Conservation (phyloP, 441 rosid genomes). For the Gossypium schwendimanii region DNA sequence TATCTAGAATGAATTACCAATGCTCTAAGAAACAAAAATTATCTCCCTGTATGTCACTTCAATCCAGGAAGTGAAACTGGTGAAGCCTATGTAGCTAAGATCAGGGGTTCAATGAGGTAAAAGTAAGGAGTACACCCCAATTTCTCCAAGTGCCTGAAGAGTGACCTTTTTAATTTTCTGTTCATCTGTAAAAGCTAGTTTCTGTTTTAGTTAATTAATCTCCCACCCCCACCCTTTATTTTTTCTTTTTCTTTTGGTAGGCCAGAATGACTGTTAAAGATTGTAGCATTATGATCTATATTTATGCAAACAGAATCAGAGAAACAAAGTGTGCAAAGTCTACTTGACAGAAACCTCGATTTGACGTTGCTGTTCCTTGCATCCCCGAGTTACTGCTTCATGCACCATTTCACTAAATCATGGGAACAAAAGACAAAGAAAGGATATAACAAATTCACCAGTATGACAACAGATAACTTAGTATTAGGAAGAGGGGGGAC, state of each 20-base stretch:
- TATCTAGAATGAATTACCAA: background rate
- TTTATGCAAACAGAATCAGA: background rate
- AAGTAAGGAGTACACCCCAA: background rate
- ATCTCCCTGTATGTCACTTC: background rate
- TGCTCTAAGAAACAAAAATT: background rate
- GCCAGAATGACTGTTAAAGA: background rate
- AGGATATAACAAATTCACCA: conserved; percentile 15
- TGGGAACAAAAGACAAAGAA: conserved; percentile 14
- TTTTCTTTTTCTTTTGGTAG: background rate
- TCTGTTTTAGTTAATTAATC: background rate
- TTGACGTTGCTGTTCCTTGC: conserved; percentile 97
- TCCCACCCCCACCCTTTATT: background rate
- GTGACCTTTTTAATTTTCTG: conserved; percentile 1
- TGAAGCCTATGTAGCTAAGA: background rate
- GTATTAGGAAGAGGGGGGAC: background rate
- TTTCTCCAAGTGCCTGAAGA: conserved; percentile 2
- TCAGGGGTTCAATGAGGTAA: background rate
- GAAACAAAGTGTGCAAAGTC: background rate
- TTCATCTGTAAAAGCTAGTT: conserved; percentile 1
- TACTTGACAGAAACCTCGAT: conserved; percentile 57
- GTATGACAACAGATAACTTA: background rate
- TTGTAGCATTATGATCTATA: background rate
- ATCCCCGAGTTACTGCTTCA: conserved; percentile 77
- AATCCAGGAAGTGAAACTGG: background rate
- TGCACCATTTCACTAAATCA: conserved; percentile 71